A percentile compares a stretch with the other conserved stretches of the same genome.
phyloP scores from a whole-genome alignment of 495 filamentous ascomycete genomes.

The Articulospora tetracladia region DNA sequence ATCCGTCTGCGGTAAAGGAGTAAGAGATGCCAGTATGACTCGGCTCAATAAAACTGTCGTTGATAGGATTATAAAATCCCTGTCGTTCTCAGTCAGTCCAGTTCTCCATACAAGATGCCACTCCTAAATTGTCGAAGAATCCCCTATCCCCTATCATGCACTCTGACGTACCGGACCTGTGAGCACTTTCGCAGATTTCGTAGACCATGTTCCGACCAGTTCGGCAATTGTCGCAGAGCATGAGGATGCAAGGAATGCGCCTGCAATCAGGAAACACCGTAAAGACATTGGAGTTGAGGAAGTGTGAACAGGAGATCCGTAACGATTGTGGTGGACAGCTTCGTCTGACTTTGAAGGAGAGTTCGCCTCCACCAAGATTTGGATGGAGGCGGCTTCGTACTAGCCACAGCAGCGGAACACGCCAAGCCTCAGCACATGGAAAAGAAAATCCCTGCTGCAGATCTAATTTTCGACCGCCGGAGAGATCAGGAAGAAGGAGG shows the following conservation, averaged over 20 bases:
- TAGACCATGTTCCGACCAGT: conserved; percentile 73
- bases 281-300: conserved; percentile 1
- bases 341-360: no score
- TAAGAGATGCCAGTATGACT: conserved; percentile 73
- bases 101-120: background rate
- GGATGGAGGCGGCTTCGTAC: background rate
- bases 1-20: conserved; percentile 69
- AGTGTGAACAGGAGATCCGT: conserved; percentile 12
- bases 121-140: conserved; percentile 9
- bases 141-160: conserved; percentile 12
- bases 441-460: background rate
- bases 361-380: no score
- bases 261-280: conserved; percentile 27
- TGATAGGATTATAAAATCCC: conserved; percentile 72
- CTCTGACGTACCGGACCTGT: conserved; percentile 65
- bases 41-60: conserved; percentile 67
- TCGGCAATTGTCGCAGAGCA: conserved; percentile 35
- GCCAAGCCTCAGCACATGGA: background rate
- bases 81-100: conserved; percentile 28
- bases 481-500: no score
- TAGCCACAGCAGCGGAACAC: conserved; percentile 1
- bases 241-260: conserved; percentile 19
- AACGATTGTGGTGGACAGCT: conserved; percentile 11
- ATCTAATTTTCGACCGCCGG: background rate
- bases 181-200: conserved; percentile 66